Conservation (phyloP, 2,329 filamentous ascomycete species). For the Cladosporium sp. region DNA sequence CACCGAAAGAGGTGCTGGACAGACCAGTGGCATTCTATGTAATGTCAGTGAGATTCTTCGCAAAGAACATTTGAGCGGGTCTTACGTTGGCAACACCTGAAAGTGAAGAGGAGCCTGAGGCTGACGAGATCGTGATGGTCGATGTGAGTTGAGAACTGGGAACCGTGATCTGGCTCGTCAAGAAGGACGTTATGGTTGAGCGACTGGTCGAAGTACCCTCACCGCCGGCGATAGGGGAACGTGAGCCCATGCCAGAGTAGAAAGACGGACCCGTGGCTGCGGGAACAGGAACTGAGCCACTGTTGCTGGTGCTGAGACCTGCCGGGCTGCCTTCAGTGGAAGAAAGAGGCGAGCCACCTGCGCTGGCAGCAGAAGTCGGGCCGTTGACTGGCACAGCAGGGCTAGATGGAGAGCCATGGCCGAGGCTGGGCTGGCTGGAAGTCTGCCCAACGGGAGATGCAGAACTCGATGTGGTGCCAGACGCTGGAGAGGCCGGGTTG, state of each 20-base stretch:
- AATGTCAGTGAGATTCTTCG: conserved; percentile 6
- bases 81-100: conserved; percentile 16
- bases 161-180: conserved; percentile 11
- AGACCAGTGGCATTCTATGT: conserved; percentile 15
- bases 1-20: neutral
- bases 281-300: neutral
- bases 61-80: neutral
- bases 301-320: neutral
- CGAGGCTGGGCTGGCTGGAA: too few relatives aligned
- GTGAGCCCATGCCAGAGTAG: neutral
- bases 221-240: neutral
- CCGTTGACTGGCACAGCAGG: conserved; percentile 10
- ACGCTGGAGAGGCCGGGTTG: neutral
- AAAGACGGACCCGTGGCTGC: neutral
- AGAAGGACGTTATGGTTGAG: conserved; percentile 1
- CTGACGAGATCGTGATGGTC: neutral
- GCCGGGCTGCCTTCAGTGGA: neutral
- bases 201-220: conserved; percentile 2
- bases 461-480: too few relatives aligned
- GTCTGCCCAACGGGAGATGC: too few relatives aligned
- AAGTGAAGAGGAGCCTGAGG: neutral
- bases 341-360: neutral
- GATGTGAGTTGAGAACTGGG: neutral
- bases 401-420: neutral
- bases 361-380: neutral